Evolutionary conservation across 371 early-diverging fungal species (phyloP).

Genomic region (Mucor circinelloides): DNA sequence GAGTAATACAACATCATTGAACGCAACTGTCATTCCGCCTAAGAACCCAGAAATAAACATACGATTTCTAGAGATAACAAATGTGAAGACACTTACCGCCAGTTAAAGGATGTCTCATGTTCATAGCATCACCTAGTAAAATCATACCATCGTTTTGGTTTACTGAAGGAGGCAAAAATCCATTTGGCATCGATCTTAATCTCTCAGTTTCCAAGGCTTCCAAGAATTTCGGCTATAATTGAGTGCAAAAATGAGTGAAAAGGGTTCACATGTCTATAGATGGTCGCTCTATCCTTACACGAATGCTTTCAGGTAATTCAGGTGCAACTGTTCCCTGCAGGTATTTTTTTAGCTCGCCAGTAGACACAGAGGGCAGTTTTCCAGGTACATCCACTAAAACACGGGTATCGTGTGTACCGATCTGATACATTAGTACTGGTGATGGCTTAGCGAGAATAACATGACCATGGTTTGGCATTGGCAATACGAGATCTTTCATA

Average conservation of each 20-base stretch:
- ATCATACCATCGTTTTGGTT: constrained; percentile 74
- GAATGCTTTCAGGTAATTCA: constrained; percentile 70
- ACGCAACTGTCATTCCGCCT: constrained; percentile 92
- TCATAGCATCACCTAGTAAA: constrained; percentile 91
- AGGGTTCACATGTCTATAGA: not conserved
- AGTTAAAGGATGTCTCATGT: constrained; percentile 94
- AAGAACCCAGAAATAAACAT: not conserved
- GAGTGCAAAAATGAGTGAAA: not conserved
- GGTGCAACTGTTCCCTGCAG: constrained; percentile 64
- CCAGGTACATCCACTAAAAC: constrained; percentile 94
- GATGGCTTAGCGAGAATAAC: constrained; percentile 85
- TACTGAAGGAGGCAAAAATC: constrained; percentile 78
- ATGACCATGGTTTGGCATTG: constrained; percentile 87
- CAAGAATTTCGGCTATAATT: constrained; percentile 48
- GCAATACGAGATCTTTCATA: constrained; percentile 72
- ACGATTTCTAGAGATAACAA: not conserved
- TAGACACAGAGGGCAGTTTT: constrained; percentile 70
- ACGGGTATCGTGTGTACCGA: constrained; percentile 86
- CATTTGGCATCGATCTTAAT: constrained; percentile 88
- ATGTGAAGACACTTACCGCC: constrained; percentile 62
- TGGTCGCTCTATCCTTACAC: constrained; percentile 22
- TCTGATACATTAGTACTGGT: constrained; percentile 95
- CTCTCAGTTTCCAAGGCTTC: constrained; percentile 74
- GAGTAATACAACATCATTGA: constrained; percentile 84
- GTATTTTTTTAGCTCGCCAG: constrained; percentile 68